These are phyloP conservation scores for Emmonsiellopsis sp. DNA, from an alignment of 2,329 filamentous ascomycete species.

Conservation along the genomic window DNA sequence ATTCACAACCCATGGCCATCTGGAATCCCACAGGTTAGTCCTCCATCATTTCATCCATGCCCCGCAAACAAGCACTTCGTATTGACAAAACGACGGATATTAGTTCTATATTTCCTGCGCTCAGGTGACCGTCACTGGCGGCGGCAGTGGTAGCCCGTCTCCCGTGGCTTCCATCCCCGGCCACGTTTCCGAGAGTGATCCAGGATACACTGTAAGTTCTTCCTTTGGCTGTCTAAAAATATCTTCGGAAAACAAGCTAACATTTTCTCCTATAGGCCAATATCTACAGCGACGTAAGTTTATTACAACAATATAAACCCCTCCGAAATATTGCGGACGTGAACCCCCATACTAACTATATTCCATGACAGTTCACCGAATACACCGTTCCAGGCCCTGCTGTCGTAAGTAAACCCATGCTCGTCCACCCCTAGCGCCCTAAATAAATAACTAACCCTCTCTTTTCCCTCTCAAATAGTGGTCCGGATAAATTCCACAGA, in stretches of 20 bases:
- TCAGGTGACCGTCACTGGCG: conserved; percentile 33
- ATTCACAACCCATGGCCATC: conserved; percentile 32
- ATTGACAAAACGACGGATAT: neutral
- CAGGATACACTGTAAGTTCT: conserved; percentile 3
- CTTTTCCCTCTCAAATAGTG: neutral
- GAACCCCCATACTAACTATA: neutral
- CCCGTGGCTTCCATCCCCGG: conserved; percentile 4
- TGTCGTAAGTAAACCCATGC: conserved; percentile 1
- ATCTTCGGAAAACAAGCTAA: neutral
- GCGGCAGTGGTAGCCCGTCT: conserved; percentile 23
- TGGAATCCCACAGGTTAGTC: conserved; percentile 13
- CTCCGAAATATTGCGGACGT: neutral
- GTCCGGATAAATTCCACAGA: neutral
- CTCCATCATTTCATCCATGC: no score
- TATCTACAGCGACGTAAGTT: conserved; percentile 2
- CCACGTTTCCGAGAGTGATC: neutral
- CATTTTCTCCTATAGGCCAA: neutral
- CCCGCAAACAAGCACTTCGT: no score
- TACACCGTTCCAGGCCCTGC: conserved; percentile 2
- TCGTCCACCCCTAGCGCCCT: neutral
- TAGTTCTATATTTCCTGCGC: conserved; percentile 20
- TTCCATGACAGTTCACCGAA: neutral
- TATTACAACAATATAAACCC: neutral
- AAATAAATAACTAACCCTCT: neutral
- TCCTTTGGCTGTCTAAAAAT: neutral